phyloP scores from a whole-genome alignment of 768 basidiomycete genomes.

The Trichaptum fuscoviolaceum region DNA sequence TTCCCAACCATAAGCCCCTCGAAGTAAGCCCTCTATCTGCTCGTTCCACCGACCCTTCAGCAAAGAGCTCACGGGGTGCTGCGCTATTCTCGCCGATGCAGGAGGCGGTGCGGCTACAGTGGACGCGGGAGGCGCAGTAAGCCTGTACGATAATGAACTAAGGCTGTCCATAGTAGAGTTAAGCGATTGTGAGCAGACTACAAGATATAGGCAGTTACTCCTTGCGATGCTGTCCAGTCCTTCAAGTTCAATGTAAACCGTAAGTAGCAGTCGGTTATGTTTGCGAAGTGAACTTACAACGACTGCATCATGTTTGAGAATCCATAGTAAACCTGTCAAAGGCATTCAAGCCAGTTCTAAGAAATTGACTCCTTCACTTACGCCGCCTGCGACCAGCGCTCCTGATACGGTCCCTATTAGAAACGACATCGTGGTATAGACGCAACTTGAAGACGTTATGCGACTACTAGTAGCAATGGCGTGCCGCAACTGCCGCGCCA shows the following conservation, averaged over 20 bases:
- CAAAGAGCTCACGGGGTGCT: conserved; percentile 40
- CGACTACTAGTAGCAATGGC: too few species aligned
- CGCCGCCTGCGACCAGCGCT: conserved; percentile 63
- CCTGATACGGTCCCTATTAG: conserved; percentile 65
- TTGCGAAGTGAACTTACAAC: conserved; percentile 31
- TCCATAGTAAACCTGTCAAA: conserved; percentile 58
- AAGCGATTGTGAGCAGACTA: neutral
- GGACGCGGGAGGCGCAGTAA: conserved; percentile 40
- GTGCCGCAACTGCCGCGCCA: too few species aligned
- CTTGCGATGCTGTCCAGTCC: conserved; percentile 48
- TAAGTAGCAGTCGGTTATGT: neutral
- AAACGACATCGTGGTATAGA: conserved; percentile 43
- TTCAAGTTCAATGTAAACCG: conserved; percentile 31
- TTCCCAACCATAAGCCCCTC: conserved; percentile 42
- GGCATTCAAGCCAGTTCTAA: neutral
- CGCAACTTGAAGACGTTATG: neutral
- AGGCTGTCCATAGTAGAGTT: neutral
- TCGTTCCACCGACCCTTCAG: conserved; percentile 56
- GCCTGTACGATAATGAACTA: conserved; percentile 21
- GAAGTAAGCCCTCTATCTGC: conserved; percentile 43
- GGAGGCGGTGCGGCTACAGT: conserved; percentile 45
- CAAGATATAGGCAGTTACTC: conserved; percentile 33
- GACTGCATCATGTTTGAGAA: conserved; percentile 61
- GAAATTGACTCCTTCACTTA: conserved; percentile 25
- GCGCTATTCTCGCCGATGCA: conserved; percentile 48